Evolutionary conservation across 1,284 basidiomycete species (phyloP).

Genomic region (Fomitopsis betulina): DNA sequence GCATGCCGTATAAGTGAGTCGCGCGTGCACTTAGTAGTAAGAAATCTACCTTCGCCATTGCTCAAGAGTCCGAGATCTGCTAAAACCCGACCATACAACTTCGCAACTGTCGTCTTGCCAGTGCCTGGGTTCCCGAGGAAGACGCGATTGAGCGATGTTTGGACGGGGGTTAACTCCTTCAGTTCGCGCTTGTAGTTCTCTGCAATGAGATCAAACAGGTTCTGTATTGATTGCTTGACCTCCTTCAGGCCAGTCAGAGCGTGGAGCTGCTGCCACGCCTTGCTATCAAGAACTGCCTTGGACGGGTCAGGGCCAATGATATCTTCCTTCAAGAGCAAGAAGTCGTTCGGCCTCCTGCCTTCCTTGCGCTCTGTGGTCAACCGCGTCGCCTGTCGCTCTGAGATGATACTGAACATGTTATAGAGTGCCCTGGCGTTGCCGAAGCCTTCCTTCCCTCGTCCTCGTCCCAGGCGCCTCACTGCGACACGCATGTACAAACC

Average conservation of each 20-base stretch:
- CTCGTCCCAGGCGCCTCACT: conserved; percentile 49
- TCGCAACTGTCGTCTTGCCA: conserved; percentile 65
- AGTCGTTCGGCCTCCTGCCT: conserved; percentile 41
- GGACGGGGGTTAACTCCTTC: conserved; percentile 44
- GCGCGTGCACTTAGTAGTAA: not conserved
- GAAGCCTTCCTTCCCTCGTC: conserved; percentile 51
- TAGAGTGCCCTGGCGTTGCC: conserved; percentile 62
- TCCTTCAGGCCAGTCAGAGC: conserved; percentile 46
- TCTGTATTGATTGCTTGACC: conserved; percentile 53
- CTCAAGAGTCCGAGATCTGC: conserved; percentile 55
- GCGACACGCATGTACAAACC: conserved; percentile 57
- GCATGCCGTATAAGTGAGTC: not conserved
- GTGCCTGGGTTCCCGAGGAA: conserved; percentile 64
- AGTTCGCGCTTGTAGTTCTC: conserved; percentile 59
- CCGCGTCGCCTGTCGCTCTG: conserved; percentile 47
- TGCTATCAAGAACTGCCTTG: conserved; percentile 37
- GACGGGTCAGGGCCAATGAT: conserved; percentile 62
- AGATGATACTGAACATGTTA: conserved; percentile 41
- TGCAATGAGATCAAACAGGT: conserved; percentile 40
- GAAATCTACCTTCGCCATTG: conserved; percentile 55
- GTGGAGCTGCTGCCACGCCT: conserved; percentile 49
- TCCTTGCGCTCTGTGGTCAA: conserved; percentile 35
- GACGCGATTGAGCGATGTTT: conserved; percentile 55
- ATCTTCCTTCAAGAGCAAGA: conserved; percentile 46
- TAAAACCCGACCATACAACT: conserved; percentile 57